Evolutionary conservation across 176 grass and related monocot genomes (phyloP), one percentile per base, ranked within the genome.

Genomic region (Olyra latifolia): DNA sequence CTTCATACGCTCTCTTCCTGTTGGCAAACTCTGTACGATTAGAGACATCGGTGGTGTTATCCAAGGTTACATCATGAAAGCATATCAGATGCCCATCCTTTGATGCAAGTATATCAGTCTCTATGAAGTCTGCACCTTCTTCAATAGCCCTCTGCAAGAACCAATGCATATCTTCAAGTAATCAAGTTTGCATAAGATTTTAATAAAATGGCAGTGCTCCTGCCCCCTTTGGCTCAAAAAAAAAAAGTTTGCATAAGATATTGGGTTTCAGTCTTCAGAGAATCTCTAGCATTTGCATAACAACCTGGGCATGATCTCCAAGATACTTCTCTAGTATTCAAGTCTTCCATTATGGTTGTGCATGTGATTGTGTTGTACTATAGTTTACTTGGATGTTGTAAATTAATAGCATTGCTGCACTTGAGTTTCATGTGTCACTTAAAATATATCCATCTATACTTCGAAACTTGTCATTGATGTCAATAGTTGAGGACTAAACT

Each of bases 71-170:
- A 78, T 93, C 94, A 78, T 93, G 94, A 32, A 97, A 93, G 24
- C 91, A 97, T 64, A 93, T 80, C 17, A 93, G 43, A 59, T 86
- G 73, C 1, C 94, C 91, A 80, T 97, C 91, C 52, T 93, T 93
- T 6, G 86, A 87, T 3, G 94, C 88, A 55, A 93, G 84, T 50
- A 97, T 87, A 80, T 97, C 94, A 16, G 94, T 80, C 72, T 97
- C 94, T 63, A 93, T 97, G 79, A 97, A 97, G 69, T 97, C 88
- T 16, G 94, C 80, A 76, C 94, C 94, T 87, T 93, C 91, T 57
- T 91, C 86, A 6, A 97, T 91, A 50, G 94, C 88, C 64, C 91
- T 97, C 91, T 97, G 66, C 47, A 77, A 87, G 25, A 80, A 48
- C 10, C 39, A 66, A 80, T 69, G 32, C 22, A 23, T 62, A 76